These are phyloP conservation scores for Stephanocyclus meneghinianus DNA, from an alignment of 352 stramenopile genomes.

Conservation along the genomic window DNA sequence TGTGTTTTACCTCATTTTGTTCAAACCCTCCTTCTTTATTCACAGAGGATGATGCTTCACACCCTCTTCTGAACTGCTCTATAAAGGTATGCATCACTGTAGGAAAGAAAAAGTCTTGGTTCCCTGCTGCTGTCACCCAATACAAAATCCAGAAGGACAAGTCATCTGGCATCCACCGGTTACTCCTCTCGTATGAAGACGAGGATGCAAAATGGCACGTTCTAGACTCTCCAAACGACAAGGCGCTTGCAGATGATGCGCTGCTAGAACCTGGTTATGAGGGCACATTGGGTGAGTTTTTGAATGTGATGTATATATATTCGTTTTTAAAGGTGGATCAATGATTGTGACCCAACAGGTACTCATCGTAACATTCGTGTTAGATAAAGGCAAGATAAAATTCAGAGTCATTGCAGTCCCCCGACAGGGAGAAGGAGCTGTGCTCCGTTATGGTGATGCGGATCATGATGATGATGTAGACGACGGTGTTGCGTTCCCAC, in stretches of 20 bases:
- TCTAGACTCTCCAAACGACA: conserved; percentile 46
- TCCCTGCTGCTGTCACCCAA: conserved; percentile 64
- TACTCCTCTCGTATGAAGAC: conserved; percentile 76
- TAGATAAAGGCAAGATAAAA: conserved; percentile 70
- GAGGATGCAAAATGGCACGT: conserved; percentile 76
- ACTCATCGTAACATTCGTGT: not conserved
- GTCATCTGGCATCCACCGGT: conserved; percentile 15
- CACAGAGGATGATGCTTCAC: conserved; percentile 57
- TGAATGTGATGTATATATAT: not conserved
- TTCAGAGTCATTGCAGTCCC: conserved; percentile 68
- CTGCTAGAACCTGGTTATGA: conserved; percentile 28
- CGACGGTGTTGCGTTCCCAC: conserved; percentile 63
- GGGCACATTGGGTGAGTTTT: conserved; percentile 16
- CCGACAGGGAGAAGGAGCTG: conserved; percentile 52
- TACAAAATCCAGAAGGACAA: conserved; percentile 64
- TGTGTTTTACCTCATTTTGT: not conserved
- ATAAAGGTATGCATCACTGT: conserved; percentile 72
- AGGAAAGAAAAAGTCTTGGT: conserved; percentile 75
- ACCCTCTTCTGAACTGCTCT: conserved; percentile 72
- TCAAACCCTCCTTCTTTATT: not conserved
- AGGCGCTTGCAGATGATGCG: conserved; percentile 20
- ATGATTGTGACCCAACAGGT: not conserved
- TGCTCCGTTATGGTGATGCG: conserved; percentile 70
- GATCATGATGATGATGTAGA: conserved; percentile 71
- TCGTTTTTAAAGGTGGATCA: not conserved